Evolutionary conservation across 2,329 filamentous ascomycete species (phyloP).

Genomic region (Huntiella savannae): DNA sequence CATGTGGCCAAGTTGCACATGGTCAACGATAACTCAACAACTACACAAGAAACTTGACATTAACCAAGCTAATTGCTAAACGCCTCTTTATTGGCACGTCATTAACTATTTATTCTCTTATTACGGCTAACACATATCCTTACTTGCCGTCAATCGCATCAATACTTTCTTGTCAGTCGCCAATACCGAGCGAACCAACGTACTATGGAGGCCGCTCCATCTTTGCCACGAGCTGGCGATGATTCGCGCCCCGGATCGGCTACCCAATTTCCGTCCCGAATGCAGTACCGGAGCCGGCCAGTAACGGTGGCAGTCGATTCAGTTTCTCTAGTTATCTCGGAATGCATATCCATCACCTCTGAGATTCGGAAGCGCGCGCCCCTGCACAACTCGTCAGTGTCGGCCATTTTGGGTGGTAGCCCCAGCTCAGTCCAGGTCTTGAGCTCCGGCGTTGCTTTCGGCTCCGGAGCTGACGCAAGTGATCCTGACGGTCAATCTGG

Average conservation of each 20-base stretch:
- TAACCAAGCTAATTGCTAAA: not conserved
- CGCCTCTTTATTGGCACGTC: not conserved
- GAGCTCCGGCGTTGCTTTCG: not conserved
- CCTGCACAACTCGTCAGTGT: slow-evolving; percentile 89
- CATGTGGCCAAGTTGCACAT: slow-evolving; percentile 11
- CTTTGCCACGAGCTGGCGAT: slow-evolving; percentile 1
- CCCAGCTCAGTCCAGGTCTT: slow-evolving; percentile 36
- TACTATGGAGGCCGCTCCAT: slow-evolving; percentile 3
- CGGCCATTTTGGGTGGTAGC: slow-evolving; percentile 74
- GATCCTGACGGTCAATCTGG: slow-evolving; percentile 39
- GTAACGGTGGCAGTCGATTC: slow-evolving; percentile 75
- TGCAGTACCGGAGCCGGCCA: slow-evolving; percentile 40
- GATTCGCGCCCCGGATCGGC: slow-evolving; percentile 7
- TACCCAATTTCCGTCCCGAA: slow-evolving; percentile 21
- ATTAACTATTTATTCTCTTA: not conserved
- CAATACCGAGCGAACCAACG: not conserved
- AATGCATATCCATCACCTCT: slow-evolving; percentile 96
- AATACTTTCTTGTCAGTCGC: not conserved
- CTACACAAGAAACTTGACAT: not conserved
- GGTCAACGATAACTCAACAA: not conserved
- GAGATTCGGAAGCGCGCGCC: slow-evolving; percentile 95
- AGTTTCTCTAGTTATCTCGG: slow-evolving; percentile 83
- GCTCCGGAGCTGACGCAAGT: slow-evolving; percentile 13
- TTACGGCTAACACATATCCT: not conserved
- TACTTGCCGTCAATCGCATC: not conserved